Conservation (phyloP, 306 rosid genomes). For the Elaeagnus macrophylla region DNA sequence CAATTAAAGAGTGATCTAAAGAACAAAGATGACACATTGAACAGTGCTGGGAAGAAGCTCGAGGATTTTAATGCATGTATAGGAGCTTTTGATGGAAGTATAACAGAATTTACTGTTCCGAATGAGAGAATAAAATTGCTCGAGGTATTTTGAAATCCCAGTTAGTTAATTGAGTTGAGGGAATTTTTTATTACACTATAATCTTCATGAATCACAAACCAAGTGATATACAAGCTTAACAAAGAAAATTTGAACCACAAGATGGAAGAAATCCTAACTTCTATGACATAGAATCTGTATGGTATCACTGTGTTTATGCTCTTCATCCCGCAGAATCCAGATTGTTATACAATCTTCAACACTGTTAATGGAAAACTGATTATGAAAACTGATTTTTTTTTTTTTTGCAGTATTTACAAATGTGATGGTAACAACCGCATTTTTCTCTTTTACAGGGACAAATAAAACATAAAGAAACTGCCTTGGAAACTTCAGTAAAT, state of each 20-base stretch:
- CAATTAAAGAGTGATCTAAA: constrained; percentile 52
- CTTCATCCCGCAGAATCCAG: too few species aligned
- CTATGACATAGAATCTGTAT: too few species aligned
- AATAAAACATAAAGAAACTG: constrained; percentile 53
- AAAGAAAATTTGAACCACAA: neutral
- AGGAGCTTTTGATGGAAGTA: constrained; percentile 34
- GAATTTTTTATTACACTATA: constrained; percentile 6
- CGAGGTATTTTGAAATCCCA: constrained; percentile 49
- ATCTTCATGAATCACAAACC: constrained; percentile 3
- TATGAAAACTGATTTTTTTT: too few species aligned
- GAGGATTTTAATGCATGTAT: constrained; percentile 41
- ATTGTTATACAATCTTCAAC: too few species aligned
- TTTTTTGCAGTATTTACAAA: too few species aligned
- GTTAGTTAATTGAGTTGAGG: constrained; percentile 7
- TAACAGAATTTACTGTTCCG: constrained; percentile 50
- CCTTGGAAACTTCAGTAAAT: constrained; percentile 50
- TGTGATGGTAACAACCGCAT: too few species aligned
- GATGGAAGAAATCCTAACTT: too few species aligned
- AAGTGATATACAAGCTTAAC: constrained; percentile 6
- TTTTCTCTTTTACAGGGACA: constrained; percentile 41
- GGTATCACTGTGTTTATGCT: too few species aligned
- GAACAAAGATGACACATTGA: constrained; percentile 54
- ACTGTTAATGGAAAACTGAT: too few species aligned
- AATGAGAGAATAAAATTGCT: constrained; percentile 68
- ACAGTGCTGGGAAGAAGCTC: constrained; percentile 45